These are phyloP conservation scores for Withania somnifera DNA, from an alignment of 305 asterid genomes.

Conservation along the genomic window DNA sequence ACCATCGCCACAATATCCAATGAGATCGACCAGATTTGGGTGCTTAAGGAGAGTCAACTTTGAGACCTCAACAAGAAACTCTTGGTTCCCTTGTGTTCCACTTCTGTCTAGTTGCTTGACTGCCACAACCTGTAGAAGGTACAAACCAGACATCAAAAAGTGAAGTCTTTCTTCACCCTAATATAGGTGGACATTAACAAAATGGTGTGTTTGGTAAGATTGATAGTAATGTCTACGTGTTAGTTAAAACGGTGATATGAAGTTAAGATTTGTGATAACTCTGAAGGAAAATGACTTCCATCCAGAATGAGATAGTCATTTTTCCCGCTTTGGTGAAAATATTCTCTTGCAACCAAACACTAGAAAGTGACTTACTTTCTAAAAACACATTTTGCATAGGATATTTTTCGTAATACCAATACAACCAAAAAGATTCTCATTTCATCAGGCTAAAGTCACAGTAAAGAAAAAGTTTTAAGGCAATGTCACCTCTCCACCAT, in stretches of 20 bases:
- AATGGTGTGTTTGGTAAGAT: background rate
- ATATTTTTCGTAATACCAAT: background rate
- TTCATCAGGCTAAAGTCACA: background rate
- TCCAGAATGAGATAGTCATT: too few relatives aligned
- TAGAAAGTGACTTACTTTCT: background rate
- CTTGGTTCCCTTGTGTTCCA: constrained; percentile 56
- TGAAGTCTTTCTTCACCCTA: background rate
- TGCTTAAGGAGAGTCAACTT: constrained; percentile 56
- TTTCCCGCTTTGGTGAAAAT: background rate
- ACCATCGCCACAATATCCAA: constrained; percentile 95
- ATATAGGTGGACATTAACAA: background rate
- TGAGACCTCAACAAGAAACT: constrained; percentile 51
- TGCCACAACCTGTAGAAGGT: constrained; percentile 42
- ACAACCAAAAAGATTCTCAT: background rate
- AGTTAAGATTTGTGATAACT: too few relatives aligned
- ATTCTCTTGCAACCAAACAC: background rate
- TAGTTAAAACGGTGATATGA: too few relatives aligned
- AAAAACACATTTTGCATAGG: background rate
- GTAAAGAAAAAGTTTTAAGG: background rate
- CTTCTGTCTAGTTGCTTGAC: constrained; percentile 80
- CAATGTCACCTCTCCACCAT: constrained; percentile 48
- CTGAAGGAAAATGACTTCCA: too few relatives aligned
- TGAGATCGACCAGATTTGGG: constrained; percentile 49
- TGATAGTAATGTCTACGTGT: too few relatives aligned
- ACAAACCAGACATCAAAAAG: background rate